Conservation (phyloP, 768 basidiomycete species). For the Clathrus columnatus region DNA sequence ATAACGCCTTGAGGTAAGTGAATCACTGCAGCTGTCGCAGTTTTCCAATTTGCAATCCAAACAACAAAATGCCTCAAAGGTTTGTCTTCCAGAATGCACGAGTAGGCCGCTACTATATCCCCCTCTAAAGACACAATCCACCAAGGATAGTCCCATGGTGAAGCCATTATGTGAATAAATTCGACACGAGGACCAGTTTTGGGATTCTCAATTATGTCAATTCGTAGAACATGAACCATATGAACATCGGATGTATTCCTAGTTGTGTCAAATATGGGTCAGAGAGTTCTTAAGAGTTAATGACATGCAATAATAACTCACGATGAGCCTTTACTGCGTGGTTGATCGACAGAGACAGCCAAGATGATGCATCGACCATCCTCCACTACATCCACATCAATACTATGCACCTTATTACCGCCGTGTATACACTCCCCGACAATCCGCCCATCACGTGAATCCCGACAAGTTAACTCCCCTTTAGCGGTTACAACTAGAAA, state of each 20-base stretch:
- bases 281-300: neutral
- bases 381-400: slow-evolving; percentile 12
- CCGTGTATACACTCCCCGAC: slow-evolving; percentile 10
- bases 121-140: slow-evolving; percentile 12
- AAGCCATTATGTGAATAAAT: slow-evolving; percentile 8
- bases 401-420: slow-evolving; percentile 9
- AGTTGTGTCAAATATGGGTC: neutral
- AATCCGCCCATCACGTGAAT: neutral
- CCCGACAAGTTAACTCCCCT: slow-evolving; percentile 5
- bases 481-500: slow-evolving; percentile 5
- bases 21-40: slow-evolving; percentile 7
- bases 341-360: slow-evolving; percentile 5
- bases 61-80: slow-evolving; percentile 8
- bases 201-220: slow-evolving; percentile 1
- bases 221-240: slow-evolving; percentile 7
- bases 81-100: slow-evolving; percentile 1
- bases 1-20: slow-evolving; percentile 9
- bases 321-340: neutral
- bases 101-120: slow-evolving; percentile 7
- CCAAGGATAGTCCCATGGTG: slow-evolving; percentile 6
- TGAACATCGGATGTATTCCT: neutral
- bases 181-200: neutral
- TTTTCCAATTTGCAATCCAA: slow-evolving; percentile 11
- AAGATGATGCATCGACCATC: slow-evolving; percentile 6
- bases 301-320: neutral